Percentiles rank a stretch among this genome's conserved stretches.
phyloP scores from a whole-genome alignment of 768 basidiomycete species.

The Psilocybe subaeruginosa region DNA sequence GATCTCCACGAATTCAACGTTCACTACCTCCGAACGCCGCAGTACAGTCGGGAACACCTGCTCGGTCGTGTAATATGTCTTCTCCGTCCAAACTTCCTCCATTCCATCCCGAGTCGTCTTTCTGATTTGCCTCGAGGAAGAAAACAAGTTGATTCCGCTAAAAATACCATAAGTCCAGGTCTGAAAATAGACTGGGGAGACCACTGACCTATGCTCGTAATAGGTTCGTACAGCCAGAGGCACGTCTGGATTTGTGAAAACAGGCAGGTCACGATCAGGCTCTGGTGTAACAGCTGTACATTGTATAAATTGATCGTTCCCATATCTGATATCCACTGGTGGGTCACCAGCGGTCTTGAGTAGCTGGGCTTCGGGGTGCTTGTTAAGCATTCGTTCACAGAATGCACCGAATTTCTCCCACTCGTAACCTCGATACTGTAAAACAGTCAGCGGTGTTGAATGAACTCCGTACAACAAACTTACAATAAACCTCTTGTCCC shows the following conservation, averaged over 20 bases:
- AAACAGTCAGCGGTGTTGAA: slow-evolving; percentile 10
- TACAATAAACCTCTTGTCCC: slow-evolving; percentile 91
- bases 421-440: slow-evolving; percentile 89
- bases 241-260: slow-evolving; percentile 87
- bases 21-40: slow-evolving; percentile 84
- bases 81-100: slow-evolving; percentile 87
- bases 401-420: slow-evolving; percentile 93
- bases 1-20: slow-evolving; percentile 70
- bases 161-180: not conserved
- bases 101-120: slow-evolving; percentile 65
- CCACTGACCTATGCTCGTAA: slow-evolving; percentile 77
- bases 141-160: slow-evolving; percentile 86
- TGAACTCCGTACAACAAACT: slow-evolving; percentile 22
- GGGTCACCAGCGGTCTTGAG: slow-evolving; percentile 77
- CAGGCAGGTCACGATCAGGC: slow-evolving; percentile 72
- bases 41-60: slow-evolving; percentile 91
- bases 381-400: slow-evolving; percentile 90
- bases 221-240: slow-evolving; percentile 79
- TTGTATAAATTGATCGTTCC: slow-evolving; percentile 85
- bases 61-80: slow-evolving; percentile 85
- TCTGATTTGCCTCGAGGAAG: slow-evolving; percentile 68
- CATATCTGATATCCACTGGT: slow-evolving; percentile 77
- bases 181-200: not conserved
- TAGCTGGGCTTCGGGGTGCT: slow-evolving; percentile 84
- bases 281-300: slow-evolving; percentile 86